These are phyloP conservation scores for Skeletonema menzelii DNA, from an alignment of 108 stramenopile genomes.

Conservation along the genomic window DNA sequence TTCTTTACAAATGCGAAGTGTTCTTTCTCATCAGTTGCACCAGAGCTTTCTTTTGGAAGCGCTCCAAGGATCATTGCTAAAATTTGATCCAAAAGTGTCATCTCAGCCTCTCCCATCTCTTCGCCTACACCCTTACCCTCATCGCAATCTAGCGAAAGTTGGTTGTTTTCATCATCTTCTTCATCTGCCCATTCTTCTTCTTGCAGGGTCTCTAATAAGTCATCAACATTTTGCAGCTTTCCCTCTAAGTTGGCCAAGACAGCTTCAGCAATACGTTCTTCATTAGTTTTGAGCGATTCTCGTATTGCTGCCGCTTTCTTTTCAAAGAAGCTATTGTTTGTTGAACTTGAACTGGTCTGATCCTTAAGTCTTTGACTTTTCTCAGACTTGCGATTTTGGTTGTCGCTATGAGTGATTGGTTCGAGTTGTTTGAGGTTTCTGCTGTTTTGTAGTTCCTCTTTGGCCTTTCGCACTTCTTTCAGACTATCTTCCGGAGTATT, in stretches of 20 bases:
- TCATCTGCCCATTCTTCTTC: conserved; percentile 65
- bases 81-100: conserved; percentile 56
- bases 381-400: conserved; percentile 15
- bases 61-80: conserved; percentile 60
- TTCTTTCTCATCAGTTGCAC: conserved; percentile 17
- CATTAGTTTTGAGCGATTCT: conserved; percentile 35
- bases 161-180: conserved; percentile 32
- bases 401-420: conserved; percentile 29
- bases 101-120: background rate
- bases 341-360: background rate
- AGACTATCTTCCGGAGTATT: conserved; percentile 2
- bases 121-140: conserved; percentile 1
- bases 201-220: conserved; percentile 49
- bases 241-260: conserved; percentile 39
- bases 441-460: background rate
- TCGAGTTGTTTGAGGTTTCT: conserved; percentile 14
- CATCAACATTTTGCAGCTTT: conserved; percentile 49
- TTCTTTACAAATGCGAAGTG: conserved; percentile 39
- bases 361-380: background rate
- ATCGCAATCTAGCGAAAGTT: background rate
- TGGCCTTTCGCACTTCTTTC: background rate
- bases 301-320: conserved; percentile 20
- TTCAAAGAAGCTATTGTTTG: conserved; percentile 1
- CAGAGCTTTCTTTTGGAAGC: conserved; percentile 19
- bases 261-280: conserved; percentile 46